phyloP scores from a whole-genome alignment of 2,329 filamentous ascomycete species.

The Ceratocystis ficicola region DNA sequence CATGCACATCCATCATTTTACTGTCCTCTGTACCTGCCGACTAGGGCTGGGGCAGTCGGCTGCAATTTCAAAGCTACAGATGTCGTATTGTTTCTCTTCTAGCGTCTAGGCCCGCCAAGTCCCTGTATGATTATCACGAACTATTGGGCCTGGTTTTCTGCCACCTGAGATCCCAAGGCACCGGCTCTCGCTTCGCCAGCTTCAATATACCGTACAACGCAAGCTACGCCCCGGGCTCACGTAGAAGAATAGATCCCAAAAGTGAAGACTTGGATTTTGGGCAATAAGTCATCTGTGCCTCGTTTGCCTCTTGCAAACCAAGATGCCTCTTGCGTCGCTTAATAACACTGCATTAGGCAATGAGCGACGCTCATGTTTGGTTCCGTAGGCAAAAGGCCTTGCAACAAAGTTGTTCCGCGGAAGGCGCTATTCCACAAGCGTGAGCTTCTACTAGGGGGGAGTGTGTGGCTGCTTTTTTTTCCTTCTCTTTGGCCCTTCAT shows the following conservation, averaged over 20 bases:
- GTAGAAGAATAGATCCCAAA: not conserved
- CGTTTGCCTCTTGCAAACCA: not conserved
- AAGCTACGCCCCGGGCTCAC: not conserved
- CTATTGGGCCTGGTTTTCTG: not conserved
- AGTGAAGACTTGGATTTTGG: not conserved
- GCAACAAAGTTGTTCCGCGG: not conserved
- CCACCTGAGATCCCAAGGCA: constrained; percentile 9
- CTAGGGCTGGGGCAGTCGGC: not conserved
- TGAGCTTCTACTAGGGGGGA: not conserved
- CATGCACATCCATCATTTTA: not conserved
- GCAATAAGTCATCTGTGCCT: not conserved
- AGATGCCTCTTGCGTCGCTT: not conserved
- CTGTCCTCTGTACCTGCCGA: not conserved
- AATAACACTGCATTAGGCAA: not conserved
- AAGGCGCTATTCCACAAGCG: not conserved
- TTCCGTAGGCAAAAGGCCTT: not conserved
- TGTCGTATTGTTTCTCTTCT: not conserved
- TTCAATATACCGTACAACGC: not conserved
- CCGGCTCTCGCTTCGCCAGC: not conserved
- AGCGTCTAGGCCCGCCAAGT: not conserved
- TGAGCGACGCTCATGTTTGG: not conserved
- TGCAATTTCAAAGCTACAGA: not conserved
- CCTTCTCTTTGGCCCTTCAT: not conserved
- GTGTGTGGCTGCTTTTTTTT: not conserved
- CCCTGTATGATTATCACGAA: too few species aligned